These are phyloP conservation scores for Bretziella fagacearum DNA, from an alignment of 2,329 filamentous ascomycete species.

Conservation along the genomic window DNA sequence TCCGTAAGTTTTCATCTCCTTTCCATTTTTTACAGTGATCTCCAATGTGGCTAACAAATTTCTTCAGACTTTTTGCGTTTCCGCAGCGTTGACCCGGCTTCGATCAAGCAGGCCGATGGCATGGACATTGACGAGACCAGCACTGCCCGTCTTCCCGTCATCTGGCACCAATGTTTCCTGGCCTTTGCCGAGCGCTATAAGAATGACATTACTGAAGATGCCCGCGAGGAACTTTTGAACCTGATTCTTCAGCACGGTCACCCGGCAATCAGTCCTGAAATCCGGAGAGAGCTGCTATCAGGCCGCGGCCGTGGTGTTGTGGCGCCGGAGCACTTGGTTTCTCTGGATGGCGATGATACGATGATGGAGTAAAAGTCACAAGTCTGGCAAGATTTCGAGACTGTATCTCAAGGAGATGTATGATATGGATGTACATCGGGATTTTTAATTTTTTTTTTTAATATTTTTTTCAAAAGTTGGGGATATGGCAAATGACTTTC, in stretches of 20 bases:
- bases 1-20: conserved; percentile 32
- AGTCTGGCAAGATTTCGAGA: not conserved
- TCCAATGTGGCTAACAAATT: not conserved
- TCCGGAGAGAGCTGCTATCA: conserved; percentile 72
- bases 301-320: conserved; percentile 71
- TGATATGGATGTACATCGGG: too few species aligned
- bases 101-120: conserved; percentile 30
- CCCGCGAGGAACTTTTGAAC: conserved; percentile 79
- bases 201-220: conserved; percentile 91
- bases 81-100: conserved; percentile 47
- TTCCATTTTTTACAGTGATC: not conserved
- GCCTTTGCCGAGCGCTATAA: conserved; percentile 89
- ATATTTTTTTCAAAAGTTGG: conserved; percentile 11
- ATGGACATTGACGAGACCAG: conserved; percentile 37
- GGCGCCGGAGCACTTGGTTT: conserved; percentile 26
- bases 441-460: too few species aligned
- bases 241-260: conserved; percentile 72
- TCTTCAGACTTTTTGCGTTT: conserved; percentile 69
- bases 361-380: conserved; percentile 39
- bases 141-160: conserved; percentile 58
- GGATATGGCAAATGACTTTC: conserved; percentile 14
- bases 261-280: conserved; percentile 75
- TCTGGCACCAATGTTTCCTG: conserved; percentile 90
- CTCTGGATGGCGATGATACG: conserved; percentile 68
- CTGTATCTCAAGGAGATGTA: too few species aligned